A percentile compares a stretch with the other conserved stretches of the same genome.
Conservation (phyloP, 192 early-diverging fungal genomes). For the Thamnidium elegans region DNA sequence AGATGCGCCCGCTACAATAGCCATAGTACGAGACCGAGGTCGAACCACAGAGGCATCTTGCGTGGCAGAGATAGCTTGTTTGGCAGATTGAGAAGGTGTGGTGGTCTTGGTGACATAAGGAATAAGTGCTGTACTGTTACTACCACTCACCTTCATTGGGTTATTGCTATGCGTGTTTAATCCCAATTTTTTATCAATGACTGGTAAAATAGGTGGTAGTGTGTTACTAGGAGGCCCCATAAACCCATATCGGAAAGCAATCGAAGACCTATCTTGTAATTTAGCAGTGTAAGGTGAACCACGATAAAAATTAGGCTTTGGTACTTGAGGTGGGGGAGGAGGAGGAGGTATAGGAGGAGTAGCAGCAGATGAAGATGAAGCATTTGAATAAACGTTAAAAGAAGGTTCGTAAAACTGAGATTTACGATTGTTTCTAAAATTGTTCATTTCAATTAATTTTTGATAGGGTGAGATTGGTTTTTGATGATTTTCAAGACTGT, state of each 20-base stretch:
- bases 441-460: constrained; percentile 1
- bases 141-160: background rate
- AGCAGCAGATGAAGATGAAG: background rate
- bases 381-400: background rate
- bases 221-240: background rate
- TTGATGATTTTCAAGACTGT: background rate
- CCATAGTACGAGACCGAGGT: background rate
- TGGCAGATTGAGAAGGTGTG: background rate
- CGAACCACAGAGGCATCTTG: constrained; percentile 1
- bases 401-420: background rate
- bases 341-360: background rate
- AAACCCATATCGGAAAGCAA: constrained; percentile 15
- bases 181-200: background rate
- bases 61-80: background rate
- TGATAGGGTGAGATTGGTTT: background rate
- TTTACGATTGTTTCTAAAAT: background rate
- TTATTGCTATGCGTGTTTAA: background rate
- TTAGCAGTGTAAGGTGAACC: constrained; percentile 12
- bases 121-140: background rate
- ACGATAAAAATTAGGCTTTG: constrained; percentile 5
- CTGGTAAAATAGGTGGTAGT: too few species aligned
- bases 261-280: constrained; percentile 13
- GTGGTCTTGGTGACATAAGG: background rate
- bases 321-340: background rate
- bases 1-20: background rate